A percentile compares a stretch with the other conserved stretches of the same genome.
These are phyloP conservation scores for Hygrophoropsis aurantiaca DNA, from an alignment of 768 basidiomycete genomes.

Conservation along the genomic window DNA sequence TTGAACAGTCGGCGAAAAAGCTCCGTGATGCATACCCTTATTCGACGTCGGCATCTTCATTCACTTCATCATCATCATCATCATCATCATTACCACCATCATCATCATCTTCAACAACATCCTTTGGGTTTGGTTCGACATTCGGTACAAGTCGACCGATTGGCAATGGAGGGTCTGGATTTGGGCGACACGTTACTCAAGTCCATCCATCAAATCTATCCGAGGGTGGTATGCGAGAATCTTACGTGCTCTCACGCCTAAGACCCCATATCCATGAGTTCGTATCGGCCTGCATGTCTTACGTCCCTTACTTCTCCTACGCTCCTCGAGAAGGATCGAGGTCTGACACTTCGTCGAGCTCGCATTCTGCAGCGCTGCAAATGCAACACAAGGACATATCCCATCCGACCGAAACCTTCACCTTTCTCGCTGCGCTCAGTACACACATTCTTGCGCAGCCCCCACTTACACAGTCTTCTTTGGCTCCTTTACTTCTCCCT, in stretches of 20 bases:
- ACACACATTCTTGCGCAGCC: constrained; percentile 70
- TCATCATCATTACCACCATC: constrained; percentile 32
- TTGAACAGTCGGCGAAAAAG: constrained; percentile 68
- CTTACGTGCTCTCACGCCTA: constrained; percentile 74
- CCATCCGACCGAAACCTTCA: constrained; percentile 74
- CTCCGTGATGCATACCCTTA: constrained; percentile 84
- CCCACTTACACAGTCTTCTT: constrained; percentile 57
- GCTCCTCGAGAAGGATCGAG: constrained; percentile 23
- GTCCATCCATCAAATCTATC: constrained; percentile 14
- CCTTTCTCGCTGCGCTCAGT: constrained; percentile 67
- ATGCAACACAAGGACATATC: constrained; percentile 61
- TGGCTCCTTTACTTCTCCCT: constrained; percentile 58
- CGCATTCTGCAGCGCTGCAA: constrained; percentile 45
- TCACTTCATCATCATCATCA: constrained; percentile 20
- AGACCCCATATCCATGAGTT: constrained; percentile 77
- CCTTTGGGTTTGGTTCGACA: constrained; percentile 34
- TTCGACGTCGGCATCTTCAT: constrained; percentile 48
- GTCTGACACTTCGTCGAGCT: constrained; percentile 30
- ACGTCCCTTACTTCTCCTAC: constrained; percentile 83
- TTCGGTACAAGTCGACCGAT: constrained; percentile 17
- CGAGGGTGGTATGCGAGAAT: constrained; percentile 69
- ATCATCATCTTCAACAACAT: constrained; percentile 23
- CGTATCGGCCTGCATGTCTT: constrained; percentile 73
- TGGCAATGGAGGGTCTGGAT: constrained; percentile 1
- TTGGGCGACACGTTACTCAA: constrained; percentile 14